Conservation (phyloP, 1,139 yeast species). For the Blastobotrys serpentis region DNA sequence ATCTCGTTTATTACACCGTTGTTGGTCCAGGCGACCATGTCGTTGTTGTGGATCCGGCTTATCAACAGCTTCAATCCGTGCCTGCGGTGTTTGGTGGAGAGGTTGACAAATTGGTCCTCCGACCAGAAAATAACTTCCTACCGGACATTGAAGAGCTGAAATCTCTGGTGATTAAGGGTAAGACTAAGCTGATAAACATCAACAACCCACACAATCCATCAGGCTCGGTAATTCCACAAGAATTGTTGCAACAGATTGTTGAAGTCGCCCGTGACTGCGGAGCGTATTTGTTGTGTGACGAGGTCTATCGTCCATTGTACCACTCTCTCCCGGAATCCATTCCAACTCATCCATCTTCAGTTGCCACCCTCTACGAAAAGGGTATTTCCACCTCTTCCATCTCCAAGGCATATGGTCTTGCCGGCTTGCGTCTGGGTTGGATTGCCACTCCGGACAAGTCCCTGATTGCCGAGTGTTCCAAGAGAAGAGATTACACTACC, state of each 20-base stretch:
- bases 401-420: constrained; percentile 56
- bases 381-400: constrained; percentile 53
- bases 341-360: constrained; percentile 41
- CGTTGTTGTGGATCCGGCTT: constrained; percentile 52
- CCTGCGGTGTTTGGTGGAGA: constrained; percentile 51
- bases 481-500: constrained; percentile 53
- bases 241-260: constrained; percentile 41
- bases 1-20: constrained; percentile 48
- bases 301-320: constrained; percentile 56
- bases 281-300: constrained; percentile 50
- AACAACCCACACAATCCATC: constrained; percentile 60
- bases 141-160: constrained; percentile 42
- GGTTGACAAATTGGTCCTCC: constrained; percentile 42
- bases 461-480: constrained; percentile 40
- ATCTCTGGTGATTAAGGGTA: constrained; percentile 34
- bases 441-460: constrained; percentile 42
- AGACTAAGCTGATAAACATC: constrained; percentile 49
- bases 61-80: constrained; percentile 53
- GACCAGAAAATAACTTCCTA: constrained; percentile 39
- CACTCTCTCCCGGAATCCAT: constrained; percentile 38
- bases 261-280: constrained; percentile 41
- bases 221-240: constrained; percentile 48
- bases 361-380: constrained; percentile 46
- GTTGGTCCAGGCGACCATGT: constrained; percentile 51
- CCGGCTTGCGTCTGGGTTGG: constrained; percentile 60